Base-by-base conservation (phyloP, 495 filamentous ascomycete genomes). In the Mytilinidion resinicola region DNA sequence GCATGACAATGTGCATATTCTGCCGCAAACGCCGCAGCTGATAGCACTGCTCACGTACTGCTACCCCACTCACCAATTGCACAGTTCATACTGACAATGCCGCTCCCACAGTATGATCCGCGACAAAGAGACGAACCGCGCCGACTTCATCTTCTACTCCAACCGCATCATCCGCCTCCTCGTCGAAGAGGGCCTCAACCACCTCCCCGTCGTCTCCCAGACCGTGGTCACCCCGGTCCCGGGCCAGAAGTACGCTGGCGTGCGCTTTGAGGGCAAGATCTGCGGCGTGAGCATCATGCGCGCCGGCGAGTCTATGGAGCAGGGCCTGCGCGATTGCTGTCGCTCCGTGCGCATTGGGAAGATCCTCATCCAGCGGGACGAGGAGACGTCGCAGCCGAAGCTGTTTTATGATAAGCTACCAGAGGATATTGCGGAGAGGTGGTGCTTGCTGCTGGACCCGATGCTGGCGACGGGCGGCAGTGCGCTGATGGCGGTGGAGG, bases 401-500 rank as follows among this genome's bases (percentile, higher is more conserved):
- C 80, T 98, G 36, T 98, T 96, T 70, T 97, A 96, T 70, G 91
- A 96, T 61, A 98, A 98, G 74, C 79, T 98, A 12, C 95, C 95
- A 39, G 84, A 88, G 64, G 93, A 98, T 73, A 96, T 98, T 66
- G 82, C 87, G 9, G 80, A 92, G 10, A 76, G 93, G 72, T 97
- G 91, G 89, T 91, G 96, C 33, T 79, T 98, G 30, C 77, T 98
- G n/a, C 77, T 98, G 35, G 95, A 98, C 70, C 93, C 95, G 2
- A 98, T 98, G 93, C 91, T 98, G 74, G 93, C 93, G 49, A 97
- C 93, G 62, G 91, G 91, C 63, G 93, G 93, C 43, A 96, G 91
- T 21, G 93, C 93, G 14, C 95, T 90, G 21, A 91, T 98, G 85
- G 93, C 93, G 12, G 90, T 96, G 8, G 90, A 97, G 56, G 87